Base-by-base conservation (phyloP, 2,329 filamentous ascomycete genomes). In the Aspergillus piperis region DNA sequence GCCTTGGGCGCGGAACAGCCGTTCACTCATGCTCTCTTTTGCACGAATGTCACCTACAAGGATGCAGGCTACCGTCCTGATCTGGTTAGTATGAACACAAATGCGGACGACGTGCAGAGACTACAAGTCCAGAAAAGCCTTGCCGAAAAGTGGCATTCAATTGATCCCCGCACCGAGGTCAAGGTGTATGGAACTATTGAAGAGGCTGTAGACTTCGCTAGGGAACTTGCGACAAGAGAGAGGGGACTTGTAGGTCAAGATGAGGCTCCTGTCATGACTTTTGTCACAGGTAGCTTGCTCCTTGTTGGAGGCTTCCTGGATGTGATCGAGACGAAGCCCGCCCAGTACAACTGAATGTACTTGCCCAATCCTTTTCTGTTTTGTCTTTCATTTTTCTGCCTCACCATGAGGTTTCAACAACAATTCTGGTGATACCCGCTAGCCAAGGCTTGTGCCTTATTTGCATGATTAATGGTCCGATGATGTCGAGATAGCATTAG, bases 281-380 rank as follows among this genome's bases (percentile, higher is more conserved):
- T 96, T 57, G 88, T 91, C 8, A 96, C 92, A 13, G 92, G 92
- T 2, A 96, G 91, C 73, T 78, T 96, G 70, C 90, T 96, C 80
- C 82, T 96, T 41, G 91, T 93, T 1, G 92, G 92, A 7, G 90
- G 90, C 10, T 80, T 92, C 49, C 79, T 96, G 55, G 88, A 90
- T 73, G 87, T 90, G 1, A 75, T 96, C 60, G 91, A 90, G 64
- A 77, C 75, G 5, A 77, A 77, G 57, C 69, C 71, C 15, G 59
- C 57, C 42, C 27, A 51, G 15, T 42, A 66, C 21, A 67, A 42
- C 54, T 62, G 47, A 5, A 58, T 64, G 55, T 61, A 17, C 63
- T 56, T 48, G 50, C 51, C 30, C 27, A 17, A 4, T 5, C n/a
- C 23, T 30, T 49, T n/a, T 32, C 25, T 27, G 25, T 27, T 27